phyloP scores from a whole-genome alignment of 441 rosid genomes.

The Capsella rubella region DNA sequence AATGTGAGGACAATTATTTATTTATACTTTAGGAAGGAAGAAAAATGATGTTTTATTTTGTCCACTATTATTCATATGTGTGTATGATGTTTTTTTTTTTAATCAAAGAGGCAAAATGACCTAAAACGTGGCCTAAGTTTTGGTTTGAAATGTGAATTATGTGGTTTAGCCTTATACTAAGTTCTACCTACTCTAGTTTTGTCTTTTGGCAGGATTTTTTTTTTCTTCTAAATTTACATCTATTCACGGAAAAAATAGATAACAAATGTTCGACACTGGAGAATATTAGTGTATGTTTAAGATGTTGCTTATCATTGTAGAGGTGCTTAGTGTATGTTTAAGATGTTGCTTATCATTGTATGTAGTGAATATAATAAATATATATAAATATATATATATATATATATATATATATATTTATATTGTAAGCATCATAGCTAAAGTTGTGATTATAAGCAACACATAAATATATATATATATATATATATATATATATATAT shows the following conservation, averaged over 20 bases:
- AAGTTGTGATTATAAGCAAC: no score
- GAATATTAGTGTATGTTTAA: not conserved
- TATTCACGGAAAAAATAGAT: not conserved
- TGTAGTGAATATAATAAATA: no score
- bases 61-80: not conserved
- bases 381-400: no score
- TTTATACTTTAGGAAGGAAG: not conserved
- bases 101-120: constrained; percentile 15
- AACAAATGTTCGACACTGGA: not conserved
- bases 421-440: no score
- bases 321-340: no score
- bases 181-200: constrained; percentile 7
- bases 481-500: no score
- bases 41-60: constrained; percentile 11
- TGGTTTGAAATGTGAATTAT: constrained; percentile 24
- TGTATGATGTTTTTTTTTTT: constrained; percentile 2
- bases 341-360: no score
- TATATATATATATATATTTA: no score
- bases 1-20: not conserved
- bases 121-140: constrained; percentile 20
- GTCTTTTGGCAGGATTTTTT: not conserved
- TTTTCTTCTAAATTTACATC: no score
- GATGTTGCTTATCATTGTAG: no score
- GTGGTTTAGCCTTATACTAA: constrained; percentile 6
- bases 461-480: no score